Percentiles rank a stretch among this genome's conserved stretches.
phyloP scores from a whole-genome alignment of 805 yeast genomes.

The Saccharomycopsis sp. region DNA sequence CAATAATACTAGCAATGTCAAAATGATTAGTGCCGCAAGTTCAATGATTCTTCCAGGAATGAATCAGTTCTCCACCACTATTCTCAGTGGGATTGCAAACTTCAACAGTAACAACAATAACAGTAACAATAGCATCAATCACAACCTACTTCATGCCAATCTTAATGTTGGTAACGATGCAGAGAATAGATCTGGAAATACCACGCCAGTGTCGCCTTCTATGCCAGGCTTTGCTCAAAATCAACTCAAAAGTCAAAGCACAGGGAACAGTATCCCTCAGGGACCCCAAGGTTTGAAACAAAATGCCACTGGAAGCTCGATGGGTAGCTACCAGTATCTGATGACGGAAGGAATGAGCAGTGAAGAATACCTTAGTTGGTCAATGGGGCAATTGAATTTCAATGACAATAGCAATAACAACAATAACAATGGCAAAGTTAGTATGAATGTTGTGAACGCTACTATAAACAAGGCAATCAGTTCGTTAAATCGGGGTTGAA shows the following conservation, averaged over 20 bases:
- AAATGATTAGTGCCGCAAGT: constrained; percentile 10
- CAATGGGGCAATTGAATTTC: constrained; percentile 14
- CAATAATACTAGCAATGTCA: constrained; percentile 10
- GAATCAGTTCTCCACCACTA: constrained; percentile 6
- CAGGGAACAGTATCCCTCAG: too few relatives aligned
- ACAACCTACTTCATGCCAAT: too few relatives aligned
- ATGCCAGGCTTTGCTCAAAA: too few relatives aligned
- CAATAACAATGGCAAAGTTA: constrained; percentile 15
- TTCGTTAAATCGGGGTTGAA: neutral
- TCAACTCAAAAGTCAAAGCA: too few relatives aligned
- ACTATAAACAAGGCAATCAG: neutral
- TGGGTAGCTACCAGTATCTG: neutral
- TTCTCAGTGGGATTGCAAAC: neutral
- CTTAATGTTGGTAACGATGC: too few relatives aligned
- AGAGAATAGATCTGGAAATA: too few relatives aligned
- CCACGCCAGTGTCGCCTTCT: too few relatives aligned
- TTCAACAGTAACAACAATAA: constrained; percentile 15
- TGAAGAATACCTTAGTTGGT: constrained; percentile 8
- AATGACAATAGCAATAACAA: constrained; percentile 1
- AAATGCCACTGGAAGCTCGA: constrained; percentile 10
- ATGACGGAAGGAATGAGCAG: neutral
- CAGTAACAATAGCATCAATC: constrained; percentile 9
- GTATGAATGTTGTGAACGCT: constrained; percentile 10
- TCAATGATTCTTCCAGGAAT: constrained; percentile 14
- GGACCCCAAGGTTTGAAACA: too few relatives aligned